Conservation (phyloP, 176 grass and related monocot species). For the Oryza glaberrima region DNA sequence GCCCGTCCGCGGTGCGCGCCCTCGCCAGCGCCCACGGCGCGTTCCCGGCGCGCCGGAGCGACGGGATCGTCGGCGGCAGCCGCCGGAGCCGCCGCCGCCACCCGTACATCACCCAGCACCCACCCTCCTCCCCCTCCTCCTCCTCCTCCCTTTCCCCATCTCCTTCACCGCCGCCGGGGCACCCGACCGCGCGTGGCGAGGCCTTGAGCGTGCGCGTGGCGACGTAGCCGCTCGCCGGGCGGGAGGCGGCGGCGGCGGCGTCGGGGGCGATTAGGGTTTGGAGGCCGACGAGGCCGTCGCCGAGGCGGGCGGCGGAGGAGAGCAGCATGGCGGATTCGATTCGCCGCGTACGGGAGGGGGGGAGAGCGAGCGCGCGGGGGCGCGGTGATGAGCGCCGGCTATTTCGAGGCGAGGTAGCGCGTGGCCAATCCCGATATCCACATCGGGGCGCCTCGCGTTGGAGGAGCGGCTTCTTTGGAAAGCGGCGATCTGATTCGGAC, state of each 20-base stretch:
- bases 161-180: neutral
- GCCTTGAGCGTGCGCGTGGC: slow-evolving; percentile 56
- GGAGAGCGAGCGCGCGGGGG: neutral
- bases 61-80: slow-evolving; percentile 51
- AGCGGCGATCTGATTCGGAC: neutral
- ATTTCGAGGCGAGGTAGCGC: neutral
- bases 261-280: slow-evolving; percentile 43
- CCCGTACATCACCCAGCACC: slow-evolving; percentile 48
- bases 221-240: slow-evolving; percentile 16
- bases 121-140: neutral
- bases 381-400: neutral
- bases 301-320: slow-evolving; percentile 9
- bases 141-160: neutral
- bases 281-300: slow-evolving; percentile 28
- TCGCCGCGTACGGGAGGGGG: neutral
- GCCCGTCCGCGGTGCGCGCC: slow-evolving; percentile 44
- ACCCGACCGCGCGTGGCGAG: slow-evolving; percentile 27
- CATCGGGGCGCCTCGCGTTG: neutral
- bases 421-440: neutral
- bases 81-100: slow-evolving; percentile 35
- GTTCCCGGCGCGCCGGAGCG: slow-evolving; percentile 15
- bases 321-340: slow-evolving; percentile 44
- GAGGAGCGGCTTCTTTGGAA: neutral
- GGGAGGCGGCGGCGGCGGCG: neutral
- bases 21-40: slow-evolving; percentile 22